Evolutionary conservation across 768 basidiomycete species (phyloP).

Genomic region (Boletus sp.): DNA sequence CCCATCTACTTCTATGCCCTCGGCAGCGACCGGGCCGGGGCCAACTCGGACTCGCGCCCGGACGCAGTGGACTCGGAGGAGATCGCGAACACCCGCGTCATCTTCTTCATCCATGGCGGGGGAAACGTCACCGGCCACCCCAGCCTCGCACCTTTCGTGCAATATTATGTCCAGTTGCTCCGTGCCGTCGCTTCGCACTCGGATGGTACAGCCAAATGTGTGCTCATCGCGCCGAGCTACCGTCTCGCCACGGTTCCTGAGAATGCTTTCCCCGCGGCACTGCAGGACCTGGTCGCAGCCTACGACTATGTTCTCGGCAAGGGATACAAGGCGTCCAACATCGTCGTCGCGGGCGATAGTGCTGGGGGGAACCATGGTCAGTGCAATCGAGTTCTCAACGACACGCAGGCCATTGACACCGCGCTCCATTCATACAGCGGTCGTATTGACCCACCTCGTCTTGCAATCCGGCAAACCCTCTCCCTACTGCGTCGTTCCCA

Average conservation of each 20-base stretch:
- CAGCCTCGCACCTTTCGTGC: background rate
- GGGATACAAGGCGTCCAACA: conserved; percentile 23
- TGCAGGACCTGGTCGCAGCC: conserved; percentile 26
- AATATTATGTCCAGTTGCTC: conserved; percentile 10
- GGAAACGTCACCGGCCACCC: conserved; percentile 21
- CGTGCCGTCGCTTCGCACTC: conserved; percentile 4
- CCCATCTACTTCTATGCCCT: conserved; percentile 21
- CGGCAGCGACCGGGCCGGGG: background rate
- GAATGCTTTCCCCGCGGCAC: conserved; percentile 22
- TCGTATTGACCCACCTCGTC: conserved; percentile 32
- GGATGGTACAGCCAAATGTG: background rate
- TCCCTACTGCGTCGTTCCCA: conserved; percentile 53
- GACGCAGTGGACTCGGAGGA: background rate
- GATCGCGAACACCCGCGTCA: conserved; percentile 4
- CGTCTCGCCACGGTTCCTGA: conserved; percentile 24
- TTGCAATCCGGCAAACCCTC: conserved; percentile 52
- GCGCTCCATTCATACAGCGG: conserved; percentile 3
- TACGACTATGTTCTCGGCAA: conserved; percentile 27
- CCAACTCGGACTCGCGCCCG: background rate
- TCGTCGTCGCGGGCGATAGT: conserved; percentile 23
- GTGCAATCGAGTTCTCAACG: background rate
- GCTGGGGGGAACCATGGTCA: conserved; percentile 28
- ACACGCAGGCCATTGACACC: background rate
- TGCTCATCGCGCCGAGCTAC: conserved; percentile 24
- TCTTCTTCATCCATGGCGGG: conserved; percentile 27